Evolutionary conservation across 2,329 filamentous ascomycete species (phyloP), one percentile per base, ranked within the genome.

Genomic region (Calycina herbarum): DNA sequence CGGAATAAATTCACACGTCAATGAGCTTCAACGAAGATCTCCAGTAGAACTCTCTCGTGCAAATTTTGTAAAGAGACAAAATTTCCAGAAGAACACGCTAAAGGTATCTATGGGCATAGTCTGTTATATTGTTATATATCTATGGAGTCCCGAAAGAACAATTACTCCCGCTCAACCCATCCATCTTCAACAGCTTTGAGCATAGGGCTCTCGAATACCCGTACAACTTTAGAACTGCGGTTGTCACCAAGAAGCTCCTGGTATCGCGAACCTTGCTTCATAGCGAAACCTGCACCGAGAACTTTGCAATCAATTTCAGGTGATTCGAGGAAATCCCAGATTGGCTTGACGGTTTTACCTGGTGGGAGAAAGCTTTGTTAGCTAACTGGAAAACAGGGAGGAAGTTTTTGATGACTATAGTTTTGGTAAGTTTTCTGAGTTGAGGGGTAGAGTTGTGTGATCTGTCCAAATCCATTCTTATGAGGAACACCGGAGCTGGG

Each of bases 261-360:
- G 73, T 73, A 75, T n/a, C 40, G 68, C 8, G 51, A 45, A 1
- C 73, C 72, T 31, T 75, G 73, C 48, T 69, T 73, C 73, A 75
- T 74, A 24, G 69, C 68, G 8, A 73, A 70, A 2, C 72, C 73
- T 45, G 65, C 68, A 17, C 42, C 73, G 24, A 70, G 13, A 42
- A 75, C 61, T 8, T 69, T 66, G 35, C 62, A 64, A 1, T 67
- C 68, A 0, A 71, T 60, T 1, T 40, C 29, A 1, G 66, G 48
- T 38, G 57, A 68, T 61, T 71, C 72, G 8, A 75, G 66, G n/a
- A 75, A 64, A 60, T 74, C 69, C 72, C 73, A 75, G 5, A 66
- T 66, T 3, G 68, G 67, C n/a, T 68, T 65, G 17, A 75, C 59
- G 1, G 73, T 75, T 40, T 66, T 69, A 3, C 73, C 64, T 66